Base-by-base conservation (phyloP, 768 basidiomycete genomes). In the Suillus ampliporus region DNA sequence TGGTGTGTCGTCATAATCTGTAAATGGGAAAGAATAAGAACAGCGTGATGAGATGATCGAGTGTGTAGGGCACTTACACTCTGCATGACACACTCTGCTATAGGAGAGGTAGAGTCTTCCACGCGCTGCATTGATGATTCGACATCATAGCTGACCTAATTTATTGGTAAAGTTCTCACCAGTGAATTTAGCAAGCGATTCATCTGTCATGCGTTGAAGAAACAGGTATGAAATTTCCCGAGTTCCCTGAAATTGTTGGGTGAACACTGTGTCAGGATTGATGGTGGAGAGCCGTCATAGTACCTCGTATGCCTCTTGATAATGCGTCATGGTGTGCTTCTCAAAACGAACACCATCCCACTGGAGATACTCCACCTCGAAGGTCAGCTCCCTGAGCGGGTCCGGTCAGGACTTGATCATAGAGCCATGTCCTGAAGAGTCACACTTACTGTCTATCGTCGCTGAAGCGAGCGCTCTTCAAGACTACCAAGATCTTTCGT, bases 91-190 rank as follows among this genome's bases (percentile, higher is more conserved):
- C 19, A 56, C 54, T 40, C 6, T 41, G 54, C 54, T 40, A 23
- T 56, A 56, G 17, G 38, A 56, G 26, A 56, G 54, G 38, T 56
- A 56, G 17, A 28, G 54, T 40, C 38, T 56, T 56, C 54, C 54
- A 19, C 21, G 54, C 26, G 38, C 54, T 56, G 26, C 13, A 51
- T 34, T 19, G 23, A 56, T 28, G 3, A 23, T 56, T 56, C 10
- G 4, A 28, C 23, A n/a, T 40, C 17, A 7, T n/a, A 40, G 10
- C 26, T 5, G 19, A n/a, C n/a, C 11, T 7, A 13, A 28, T 10
- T 13, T 6, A 19, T 6, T 3, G 4, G 17, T 8, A 28, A 40
- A 40, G 17, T 2, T 40, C 54, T 56, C 17, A 56, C 54, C 54
- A 28, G 38, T 56, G 9, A 56, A 17, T 40, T 40, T 56, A n/a